phyloP scores from a whole-genome alignment of 345 rosid species.

The Populus euphratica region DNA sequence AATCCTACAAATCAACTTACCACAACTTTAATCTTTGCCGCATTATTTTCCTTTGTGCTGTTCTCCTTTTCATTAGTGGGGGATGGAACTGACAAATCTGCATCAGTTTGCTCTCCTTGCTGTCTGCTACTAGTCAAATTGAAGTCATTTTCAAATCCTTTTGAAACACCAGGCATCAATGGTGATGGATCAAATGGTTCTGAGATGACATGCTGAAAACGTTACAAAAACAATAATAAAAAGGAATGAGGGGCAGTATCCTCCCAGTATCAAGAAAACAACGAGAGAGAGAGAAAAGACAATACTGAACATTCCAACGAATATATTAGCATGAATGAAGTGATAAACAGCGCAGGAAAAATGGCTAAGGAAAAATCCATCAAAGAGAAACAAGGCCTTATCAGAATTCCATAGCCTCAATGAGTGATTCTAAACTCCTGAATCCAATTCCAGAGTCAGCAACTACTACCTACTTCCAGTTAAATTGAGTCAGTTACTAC shows the following conservation, averaged over 20 bases:
- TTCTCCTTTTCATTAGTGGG: conserved; percentile 64
- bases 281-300: not conserved
- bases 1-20: conserved; percentile 42
- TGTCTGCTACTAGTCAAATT: conserved; percentile 41
- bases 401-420: not conserved
- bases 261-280: not conserved
- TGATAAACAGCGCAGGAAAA: not conserved
- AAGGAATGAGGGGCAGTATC: not conserved
- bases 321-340: not conserved
- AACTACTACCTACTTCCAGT: not conserved
- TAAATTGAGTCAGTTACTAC: not conserved
- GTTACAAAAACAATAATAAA: conserved; percentile 19
- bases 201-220: conserved; percentile 76
- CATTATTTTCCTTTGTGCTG: conserved; percentile 65
- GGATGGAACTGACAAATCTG: conserved; percentile 47
- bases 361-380: not conserved
- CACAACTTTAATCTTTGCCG: conserved; percentile 96
- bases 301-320: not conserved
- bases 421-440: not conserved
- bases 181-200: conserved; percentile 97
- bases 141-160: conserved; percentile 68
- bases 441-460: not conserved
- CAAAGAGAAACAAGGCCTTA: not conserved
- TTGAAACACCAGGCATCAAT: conserved; percentile 60
- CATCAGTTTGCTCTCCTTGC: conserved; percentile 50